Evolutionary conservation across 192 early-diverging fungal genomes (phyloP), one percentile per base, ranked within the genome.

Genomic region (Linnemannia exigua): DNA sequence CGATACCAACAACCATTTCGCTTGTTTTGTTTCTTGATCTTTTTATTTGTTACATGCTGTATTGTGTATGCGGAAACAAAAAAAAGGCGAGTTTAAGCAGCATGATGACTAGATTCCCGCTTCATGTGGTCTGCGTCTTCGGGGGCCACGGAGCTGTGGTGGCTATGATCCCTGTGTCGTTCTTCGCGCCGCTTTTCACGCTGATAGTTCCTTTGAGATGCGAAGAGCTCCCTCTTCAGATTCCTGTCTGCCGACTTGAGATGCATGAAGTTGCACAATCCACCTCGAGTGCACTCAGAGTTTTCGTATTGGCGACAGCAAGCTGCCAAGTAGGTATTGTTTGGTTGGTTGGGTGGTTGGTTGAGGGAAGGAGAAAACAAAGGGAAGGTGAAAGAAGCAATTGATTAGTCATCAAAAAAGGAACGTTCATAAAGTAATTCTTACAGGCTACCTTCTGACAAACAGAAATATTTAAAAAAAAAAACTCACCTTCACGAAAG

Each of bases 181-280:
- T 87, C 91, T n/a, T 88, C 89, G 17, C 84, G 80, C 37, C 90
- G 79, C 80, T 91, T 90, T 76, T 93, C 92, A 48, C 90, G 82
- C 48, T 88, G 73, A 36, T 88, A 89, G 44, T 88, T 67, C 69
- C 90, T 66, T 54, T 99, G 99, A 61, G 94, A 94, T 25, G 94
- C 96, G 77, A 91, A 94, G 37, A 99, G 88, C n/a, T 96, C 96
- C 80, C 94, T 90, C 76, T 92, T 92, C 70, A 99, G 85, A 58
- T 89, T 81, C 67, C 94, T 90, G n/a, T 94, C 91, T 9, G 97
- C 96, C 68, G 94, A 91, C 76, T 97, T 96, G 52, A 99, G 90
- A 90, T 99, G 99, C 99, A 99, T 99, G 91, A 99, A 99, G 89
- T 99, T 99, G 90, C 99, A 99, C 79, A 97, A 94, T 12, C 98